Conservation (phyloP, 768 basidiomycete species). For the Boletus rubroflammeus region DNA sequence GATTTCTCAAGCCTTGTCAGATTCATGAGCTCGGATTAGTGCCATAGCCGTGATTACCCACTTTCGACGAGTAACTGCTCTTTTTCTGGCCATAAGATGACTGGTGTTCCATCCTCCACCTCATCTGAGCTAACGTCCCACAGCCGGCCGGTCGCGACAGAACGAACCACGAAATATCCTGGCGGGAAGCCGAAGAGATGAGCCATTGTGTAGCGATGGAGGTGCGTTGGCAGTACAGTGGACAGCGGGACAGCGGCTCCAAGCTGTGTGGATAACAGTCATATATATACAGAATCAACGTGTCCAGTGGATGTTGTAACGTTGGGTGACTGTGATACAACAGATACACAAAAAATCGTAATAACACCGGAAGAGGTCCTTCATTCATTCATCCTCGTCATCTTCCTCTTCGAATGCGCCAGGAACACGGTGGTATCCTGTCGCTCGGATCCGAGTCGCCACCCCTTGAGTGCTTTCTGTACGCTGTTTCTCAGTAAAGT, state of each 20-base stretch:
- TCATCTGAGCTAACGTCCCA: slow-evolving; percentile 35
- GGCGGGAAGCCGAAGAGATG: slow-evolving; percentile 34
- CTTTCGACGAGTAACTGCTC: slow-evolving; percentile 79
- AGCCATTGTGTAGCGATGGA: slow-evolving; percentile 9
- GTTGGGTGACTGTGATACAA: background rate
- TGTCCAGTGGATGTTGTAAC: no score
- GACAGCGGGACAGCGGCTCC: background rate
- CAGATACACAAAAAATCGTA: background rate
- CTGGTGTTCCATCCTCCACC: slow-evolving; percentile 38
- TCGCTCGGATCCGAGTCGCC: slow-evolving; percentile 4
- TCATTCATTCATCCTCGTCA: slow-evolving; percentile 11
- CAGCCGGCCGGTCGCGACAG: slow-evolving; percentile 33
- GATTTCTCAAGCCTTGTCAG: slow-evolving; percentile 57
- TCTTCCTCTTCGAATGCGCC: slow-evolving; percentile 28
- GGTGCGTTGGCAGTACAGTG: background rate
- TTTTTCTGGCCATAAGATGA: slow-evolving; percentile 68
- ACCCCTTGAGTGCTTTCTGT: slow-evolving; percentile 31
- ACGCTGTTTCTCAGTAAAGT: slow-evolving; percentile 61
- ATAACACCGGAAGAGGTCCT: background rate
- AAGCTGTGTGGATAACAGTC: background rate
- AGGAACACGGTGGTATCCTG: slow-evolving; percentile 19
- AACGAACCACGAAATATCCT: slow-evolving; percentile 40
- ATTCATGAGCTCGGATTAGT: slow-evolving; percentile 10
- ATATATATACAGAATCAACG: background rate
- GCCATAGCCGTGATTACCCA: slow-evolving; percentile 29